These are phyloP conservation scores for Corchorus olitorius DNA, from an alignment of 345 rosid species.

Conservation along the genomic window DNA sequence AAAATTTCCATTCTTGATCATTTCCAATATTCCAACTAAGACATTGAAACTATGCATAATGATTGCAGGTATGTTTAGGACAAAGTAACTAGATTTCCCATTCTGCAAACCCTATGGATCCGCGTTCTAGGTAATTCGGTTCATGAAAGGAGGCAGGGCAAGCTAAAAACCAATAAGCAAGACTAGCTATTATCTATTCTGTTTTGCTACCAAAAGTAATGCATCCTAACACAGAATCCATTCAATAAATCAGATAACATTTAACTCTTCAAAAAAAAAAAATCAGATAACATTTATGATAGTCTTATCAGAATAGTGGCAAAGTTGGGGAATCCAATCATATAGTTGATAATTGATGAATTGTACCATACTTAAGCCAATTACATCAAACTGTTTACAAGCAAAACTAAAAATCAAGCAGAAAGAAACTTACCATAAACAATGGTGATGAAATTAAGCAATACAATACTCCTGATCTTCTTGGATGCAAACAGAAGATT, in stretches of 20 bases:
- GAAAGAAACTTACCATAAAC: conserved; percentile 43
- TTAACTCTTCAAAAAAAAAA: too few species aligned
- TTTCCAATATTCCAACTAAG: background rate
- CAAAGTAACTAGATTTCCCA: too few species aligned
- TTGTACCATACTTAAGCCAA: background rate
- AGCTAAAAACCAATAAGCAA: background rate
- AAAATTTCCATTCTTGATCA: conserved; percentile 8
- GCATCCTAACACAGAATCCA: background rate
- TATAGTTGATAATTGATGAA: background rate
- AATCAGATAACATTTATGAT: background rate
- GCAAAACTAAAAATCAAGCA: background rate
- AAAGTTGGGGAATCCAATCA: background rate
- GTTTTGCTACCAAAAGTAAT: background rate
- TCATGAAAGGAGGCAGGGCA: background rate
- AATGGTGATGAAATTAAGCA: conserved; percentile 56
- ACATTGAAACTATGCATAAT: background rate
- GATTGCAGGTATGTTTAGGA: background rate
- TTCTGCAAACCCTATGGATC: too few species aligned
- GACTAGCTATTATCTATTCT: background rate
- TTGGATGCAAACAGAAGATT: conserved; percentile 43
- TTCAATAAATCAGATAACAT: background rate
- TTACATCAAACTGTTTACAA: background rate
- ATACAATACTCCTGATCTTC: conserved; percentile 50
- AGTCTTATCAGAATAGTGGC: background rate
- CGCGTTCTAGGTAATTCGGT: too few species aligned